These are phyloP conservation scores for Parascedosporium putredinis DNA, from an alignment of 2,329 filamentous ascomycete genomes.

Conservation along the genomic window DNA sequence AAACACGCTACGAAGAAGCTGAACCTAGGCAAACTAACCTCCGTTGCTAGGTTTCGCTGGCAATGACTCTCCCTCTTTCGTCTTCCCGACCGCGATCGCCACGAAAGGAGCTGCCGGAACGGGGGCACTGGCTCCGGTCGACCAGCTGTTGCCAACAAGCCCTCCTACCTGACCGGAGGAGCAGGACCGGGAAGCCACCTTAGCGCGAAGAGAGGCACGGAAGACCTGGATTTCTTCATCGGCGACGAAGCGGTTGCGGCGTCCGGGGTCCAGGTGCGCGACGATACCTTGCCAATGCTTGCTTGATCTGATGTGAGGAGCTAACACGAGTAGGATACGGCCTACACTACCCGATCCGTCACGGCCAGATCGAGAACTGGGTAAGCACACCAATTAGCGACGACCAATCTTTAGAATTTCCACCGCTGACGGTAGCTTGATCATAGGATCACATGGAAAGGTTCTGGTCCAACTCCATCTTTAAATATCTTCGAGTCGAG, in stretches of 20 bases:
- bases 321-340: slow-evolving; percentile 60
- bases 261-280: slow-evolving; percentile 69
- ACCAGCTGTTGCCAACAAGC: slow-evolving; percentile 86
- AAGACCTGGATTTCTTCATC: slow-evolving; percentile 98
- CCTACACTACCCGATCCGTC: slow-evolving; percentile 92
- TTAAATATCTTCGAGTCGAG: slow-evolving; percentile 97
- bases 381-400: slow-evolving; percentile 35
- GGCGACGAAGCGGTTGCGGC: slow-evolving; percentile 90
- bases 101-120: slow-evolving; percentile 71
- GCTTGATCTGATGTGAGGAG: slow-evolving; percentile 11
- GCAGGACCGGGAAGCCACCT: slow-evolving; percentile 75
- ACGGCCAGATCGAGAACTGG: slow-evolving; percentile 99
- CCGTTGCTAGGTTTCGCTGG: slow-evolving; percentile 73
- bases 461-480: slow-evolving; percentile 99
- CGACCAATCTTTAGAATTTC: too few relatives aligned
- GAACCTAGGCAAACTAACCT: slow-evolving; percentile 2
- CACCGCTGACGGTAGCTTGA: slow-evolving; percentile 1
- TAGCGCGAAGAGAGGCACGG: slow-evolving; percentile 85
- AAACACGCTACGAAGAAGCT: neutral
- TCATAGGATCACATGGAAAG: slow-evolving; percentile 92
- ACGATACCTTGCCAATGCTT: too few relatives aligned
- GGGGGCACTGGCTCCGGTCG: slow-evolving; percentile 76
- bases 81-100: slow-evolving; percentile 97
- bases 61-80: slow-evolving; percentile 98
- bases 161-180: slow-evolving; percentile 85